Conservation (phyloP, 2,329 filamentous ascomycete species). For the Cordyceps militaris region DNA sequence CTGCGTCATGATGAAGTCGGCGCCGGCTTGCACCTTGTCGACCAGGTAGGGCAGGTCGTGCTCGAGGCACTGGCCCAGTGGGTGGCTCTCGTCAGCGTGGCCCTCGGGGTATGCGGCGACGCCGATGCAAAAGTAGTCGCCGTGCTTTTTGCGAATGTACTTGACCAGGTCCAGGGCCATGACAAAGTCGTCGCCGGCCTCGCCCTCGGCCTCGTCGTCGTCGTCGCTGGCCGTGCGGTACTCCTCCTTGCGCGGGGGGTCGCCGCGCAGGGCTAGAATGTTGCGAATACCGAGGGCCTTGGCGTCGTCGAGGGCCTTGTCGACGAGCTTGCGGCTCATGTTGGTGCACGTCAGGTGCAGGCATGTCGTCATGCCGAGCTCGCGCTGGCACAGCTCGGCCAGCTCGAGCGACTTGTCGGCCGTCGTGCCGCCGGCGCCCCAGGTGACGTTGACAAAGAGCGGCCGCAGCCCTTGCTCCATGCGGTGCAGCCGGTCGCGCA, state of each 20-base stretch:
- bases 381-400: slow-evolving; percentile 89
- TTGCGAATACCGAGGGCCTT: slow-evolving; percentile 88
- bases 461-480: slow-evolving; percentile 90
- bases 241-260: slow-evolving; percentile 83
- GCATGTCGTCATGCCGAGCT: slow-evolving; percentile 88
- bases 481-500: slow-evolving; percentile 85
- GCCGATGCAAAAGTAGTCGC: slow-evolving; percentile 93
- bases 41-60: slow-evolving; percentile 82
- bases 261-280: slow-evolving; percentile 84
- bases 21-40: slow-evolving; percentile 84
- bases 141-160: slow-evolving; percentile 80
- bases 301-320: slow-evolving; percentile 83
- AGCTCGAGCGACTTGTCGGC: slow-evolving; percentile 86
- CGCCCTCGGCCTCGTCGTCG: slow-evolving; percentile 50
- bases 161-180: slow-evolving; percentile 84
- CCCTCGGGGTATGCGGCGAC: slow-evolving; percentile 94
- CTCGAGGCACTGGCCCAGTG: slow-evolving; percentile 59
- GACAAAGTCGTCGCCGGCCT: slow-evolving; percentile 67
- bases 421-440: slow-evolving; percentile 93
- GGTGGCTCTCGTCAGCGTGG: slow-evolving; percentile 84
- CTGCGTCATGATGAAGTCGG: slow-evolving; percentile 98
- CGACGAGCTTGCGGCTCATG: slow-evolving; percentile 81
- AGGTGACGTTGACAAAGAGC: slow-evolving; percentile 94
- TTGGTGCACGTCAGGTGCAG: slow-evolving; percentile 97
- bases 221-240: slow-evolving; percentile 58